These are phyloP conservation scores for Arxiozyma heterogenica DNA, from an alignment of 1,139 yeast genomes.

Conservation along the genomic window DNA sequence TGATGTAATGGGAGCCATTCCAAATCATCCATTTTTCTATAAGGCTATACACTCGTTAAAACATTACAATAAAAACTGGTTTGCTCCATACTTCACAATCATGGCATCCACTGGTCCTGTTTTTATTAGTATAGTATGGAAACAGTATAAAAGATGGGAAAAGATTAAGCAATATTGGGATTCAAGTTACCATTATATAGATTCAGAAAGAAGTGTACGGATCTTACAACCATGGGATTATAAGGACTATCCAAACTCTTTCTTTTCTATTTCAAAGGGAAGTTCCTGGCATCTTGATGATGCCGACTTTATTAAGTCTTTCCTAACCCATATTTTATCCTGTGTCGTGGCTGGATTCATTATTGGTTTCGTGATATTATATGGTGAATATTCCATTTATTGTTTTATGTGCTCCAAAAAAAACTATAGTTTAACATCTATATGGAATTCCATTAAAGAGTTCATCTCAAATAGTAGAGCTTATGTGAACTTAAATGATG, in stretches of 20 bases:
- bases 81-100: slow-evolving; percentile 80
- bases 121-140: slow-evolving; percentile 78
- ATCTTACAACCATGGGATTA: slow-evolving; percentile 66
- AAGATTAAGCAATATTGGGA: slow-evolving; percentile 32
- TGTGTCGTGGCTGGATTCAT: slow-evolving; percentile 62
- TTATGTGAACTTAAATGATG: background rate
- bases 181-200: slow-evolving; percentile 22
- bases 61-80: slow-evolving; percentile 61
- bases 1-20: slow-evolving; percentile 87
- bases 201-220: slow-evolving; percentile 45
- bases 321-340: slow-evolving; percentile 61
- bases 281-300: slow-evolving; percentile 88
- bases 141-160: slow-evolving; percentile 76
- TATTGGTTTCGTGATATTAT: slow-evolving; percentile 48
- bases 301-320: slow-evolving; percentile 61
- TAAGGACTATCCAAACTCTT: slow-evolving; percentile 48
- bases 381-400: slow-evolving; percentile 55
- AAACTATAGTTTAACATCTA: background rate
- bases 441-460: background rate
- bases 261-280: slow-evolving; percentile 66
- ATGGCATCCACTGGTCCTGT: slow-evolving; percentile 93
- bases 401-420: slow-evolving; percentile 29
- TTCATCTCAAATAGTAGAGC: background rate
- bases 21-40: slow-evolving; percentile 75
- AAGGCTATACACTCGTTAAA: slow-evolving; percentile 59